phyloP scores from a whole-genome alignment of 164 flowering plant genomes.

The Malania oleifera region DNA sequence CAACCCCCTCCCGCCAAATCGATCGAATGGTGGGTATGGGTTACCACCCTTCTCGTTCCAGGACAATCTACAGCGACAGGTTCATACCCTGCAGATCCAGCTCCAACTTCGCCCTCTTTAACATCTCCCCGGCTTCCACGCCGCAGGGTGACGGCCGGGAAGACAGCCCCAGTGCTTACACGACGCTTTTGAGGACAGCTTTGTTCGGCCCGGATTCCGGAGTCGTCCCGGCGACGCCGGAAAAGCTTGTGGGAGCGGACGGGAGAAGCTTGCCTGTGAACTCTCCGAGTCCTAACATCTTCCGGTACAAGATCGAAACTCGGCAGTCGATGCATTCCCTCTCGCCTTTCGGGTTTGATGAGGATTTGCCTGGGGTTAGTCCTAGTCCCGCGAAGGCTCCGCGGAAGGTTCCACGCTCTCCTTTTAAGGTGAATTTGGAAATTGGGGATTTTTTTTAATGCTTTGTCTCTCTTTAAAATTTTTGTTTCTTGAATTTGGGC shows the following conservation, averaged over 20 bases:
- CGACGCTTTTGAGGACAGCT: slow-evolving; percentile 48
- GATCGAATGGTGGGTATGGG: slow-evolving; percentile 34
- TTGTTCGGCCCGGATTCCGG: slow-evolving; percentile 62
- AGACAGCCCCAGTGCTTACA: slow-evolving; percentile 53
- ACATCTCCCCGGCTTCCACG: slow-evolving; percentile 30
- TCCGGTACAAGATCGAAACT: slow-evolving; percentile 82
- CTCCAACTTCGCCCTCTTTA: slow-evolving; percentile 80
- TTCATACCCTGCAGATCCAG: slow-evolving; percentile 84
- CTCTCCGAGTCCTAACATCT: slow-evolving; percentile 60
- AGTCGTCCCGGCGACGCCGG: slow-evolving; percentile 53
- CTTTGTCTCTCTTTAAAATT: slow-evolving; percentile 7
- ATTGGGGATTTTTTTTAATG: slow-evolving; percentile 2
- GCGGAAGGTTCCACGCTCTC: slow-evolving; percentile 79
- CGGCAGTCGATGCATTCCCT: slow-evolving; percentile 46
- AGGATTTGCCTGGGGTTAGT: slow-evolving; percentile 45
- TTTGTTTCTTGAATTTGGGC: neutral
- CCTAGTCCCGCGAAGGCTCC: slow-evolving; percentile 68
- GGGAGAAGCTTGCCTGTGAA: slow-evolving; percentile 15
- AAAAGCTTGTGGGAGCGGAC: slow-evolving; percentile 24
- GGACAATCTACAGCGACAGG: slow-evolving; percentile 73
- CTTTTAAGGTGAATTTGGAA: slow-evolving; percentile 60
- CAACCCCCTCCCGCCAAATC: slow-evolving; percentile 22
- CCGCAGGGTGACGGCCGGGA: slow-evolving; percentile 36
- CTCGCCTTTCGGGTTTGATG: slow-evolving; percentile 66
- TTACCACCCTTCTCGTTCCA: slow-evolving; percentile 50